Evolutionary conservation across 108 stramenopile genomes (phyloP).

Genomic region (Aurantiochytrium sp.): DNA sequence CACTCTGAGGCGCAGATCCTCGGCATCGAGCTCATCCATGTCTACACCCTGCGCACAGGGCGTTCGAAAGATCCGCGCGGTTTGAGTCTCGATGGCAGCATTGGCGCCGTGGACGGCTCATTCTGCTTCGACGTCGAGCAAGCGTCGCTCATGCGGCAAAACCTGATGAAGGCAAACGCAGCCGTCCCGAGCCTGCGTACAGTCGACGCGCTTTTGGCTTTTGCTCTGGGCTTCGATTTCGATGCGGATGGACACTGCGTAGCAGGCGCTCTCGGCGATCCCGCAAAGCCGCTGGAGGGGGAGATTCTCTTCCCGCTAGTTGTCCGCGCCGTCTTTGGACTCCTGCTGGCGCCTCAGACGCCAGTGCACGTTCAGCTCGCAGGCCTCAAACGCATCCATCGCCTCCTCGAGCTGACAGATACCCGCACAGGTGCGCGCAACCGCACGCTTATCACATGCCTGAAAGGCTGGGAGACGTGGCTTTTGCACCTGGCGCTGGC

Average conservation of each 20-base stretch:
- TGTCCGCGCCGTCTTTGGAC: neutral
- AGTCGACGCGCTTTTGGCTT: neutral
- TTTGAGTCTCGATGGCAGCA: neutral
- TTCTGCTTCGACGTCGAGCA: neutral
- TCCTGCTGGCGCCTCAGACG: neutral
- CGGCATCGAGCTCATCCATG: neutral
- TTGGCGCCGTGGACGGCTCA: neutral
- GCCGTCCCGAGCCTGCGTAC: neutral
- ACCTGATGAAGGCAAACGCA: neutral
- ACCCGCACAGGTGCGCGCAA: neutral
- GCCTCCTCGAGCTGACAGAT: neutral
- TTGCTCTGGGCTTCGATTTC: neutral
- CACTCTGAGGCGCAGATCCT: neutral
- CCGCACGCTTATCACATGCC: neutral
- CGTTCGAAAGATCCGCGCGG: neutral
- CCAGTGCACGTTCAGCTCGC: neutral
- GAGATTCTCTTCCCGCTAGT: neutral
- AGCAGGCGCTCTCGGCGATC: neutral
- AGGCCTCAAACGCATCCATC: neutral
- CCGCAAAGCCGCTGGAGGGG: no score
- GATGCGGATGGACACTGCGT: neutral
- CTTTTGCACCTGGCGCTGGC: neutral
- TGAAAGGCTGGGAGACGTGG: slow-evolving; percentile 8
- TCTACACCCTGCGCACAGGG: neutral
- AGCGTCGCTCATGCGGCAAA: neutral